phyloP scores from a whole-genome alignment of 2,329 filamentous ascomycete species.

The Microdochium trichocladiopsis region DNA sequence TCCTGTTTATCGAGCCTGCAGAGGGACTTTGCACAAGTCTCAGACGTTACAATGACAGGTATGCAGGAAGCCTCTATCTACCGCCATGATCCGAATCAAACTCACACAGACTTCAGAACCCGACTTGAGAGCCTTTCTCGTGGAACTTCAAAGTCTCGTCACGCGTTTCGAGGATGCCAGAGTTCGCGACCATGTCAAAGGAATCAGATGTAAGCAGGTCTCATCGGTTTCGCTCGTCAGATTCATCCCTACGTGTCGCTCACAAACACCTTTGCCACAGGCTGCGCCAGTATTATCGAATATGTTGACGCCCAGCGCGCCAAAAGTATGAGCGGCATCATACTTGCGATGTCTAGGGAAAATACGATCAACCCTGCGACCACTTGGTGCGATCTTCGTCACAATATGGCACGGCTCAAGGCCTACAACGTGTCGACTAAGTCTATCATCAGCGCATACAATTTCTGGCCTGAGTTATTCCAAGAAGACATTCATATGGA shows the following conservation, averaged over 20 bases:
- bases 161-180: not conserved
- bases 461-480: slow-evolving; percentile 21
- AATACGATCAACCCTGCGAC: slow-evolving; percentile 4
- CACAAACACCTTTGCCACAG: not conserved
- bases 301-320: not conserved
- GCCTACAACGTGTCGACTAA: slow-evolving; percentile 11
- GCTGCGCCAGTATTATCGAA: not conserved
- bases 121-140: not conserved
- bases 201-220: not conserved
- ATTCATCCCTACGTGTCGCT: not conserved
- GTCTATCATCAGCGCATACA: slow-evolving; percentile 10
- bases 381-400: slow-evolving; percentile 20
- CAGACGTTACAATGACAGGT: not conserved
- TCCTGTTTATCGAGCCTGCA: not conserved
- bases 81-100: not conserved
- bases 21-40: not conserved
- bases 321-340: not conserved
- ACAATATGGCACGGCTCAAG: slow-evolving; percentile 15
- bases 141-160: not conserved
- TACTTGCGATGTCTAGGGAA: not conserved
- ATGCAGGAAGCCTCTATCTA: not conserved
- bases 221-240: not conserved
- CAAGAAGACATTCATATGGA: slow-evolving; percentile 18
- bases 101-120: not conserved
- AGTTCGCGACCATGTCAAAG: not conserved